Evolutionary conservation across 148 eudicot species (phyloP).

Genomic region (Chenopodium quinoa): DNA sequence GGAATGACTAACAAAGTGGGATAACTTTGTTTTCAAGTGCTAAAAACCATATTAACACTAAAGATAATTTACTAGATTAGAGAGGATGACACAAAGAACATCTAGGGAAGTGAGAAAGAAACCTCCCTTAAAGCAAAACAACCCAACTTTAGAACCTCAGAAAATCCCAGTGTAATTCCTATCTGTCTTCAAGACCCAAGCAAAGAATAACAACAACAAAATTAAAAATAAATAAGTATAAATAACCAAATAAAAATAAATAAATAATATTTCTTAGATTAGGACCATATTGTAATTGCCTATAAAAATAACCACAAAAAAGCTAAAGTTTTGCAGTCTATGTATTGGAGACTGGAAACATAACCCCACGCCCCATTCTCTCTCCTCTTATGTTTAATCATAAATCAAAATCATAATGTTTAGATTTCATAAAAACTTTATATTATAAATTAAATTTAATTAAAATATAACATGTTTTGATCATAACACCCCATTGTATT

Average conservation of each 20-base stretch:
- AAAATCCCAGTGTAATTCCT: constrained; percentile 41
- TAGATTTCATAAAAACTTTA: constrained; percentile 15
- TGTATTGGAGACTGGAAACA: constrained; percentile 91
- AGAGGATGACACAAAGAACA: constrained; percentile 62
- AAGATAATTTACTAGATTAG: constrained; percentile 7
- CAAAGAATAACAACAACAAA: constrained; percentile 42
- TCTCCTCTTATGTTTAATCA: constrained; percentile 15
- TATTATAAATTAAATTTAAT: constrained; percentile 20
- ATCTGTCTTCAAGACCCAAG: constrained; percentile 41
- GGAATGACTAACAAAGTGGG: constrained; percentile 30
- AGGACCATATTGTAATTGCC: constrained; percentile 34
- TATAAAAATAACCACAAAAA: constrained; percentile 39
- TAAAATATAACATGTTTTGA: constrained; percentile 39
- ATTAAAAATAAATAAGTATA: not conserved
- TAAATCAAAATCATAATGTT: not conserved
- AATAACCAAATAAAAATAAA: not conserved
- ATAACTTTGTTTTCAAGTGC: constrained; percentile 25
- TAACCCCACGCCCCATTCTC: constrained; percentile 39
- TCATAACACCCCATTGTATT: constrained; percentile 37
- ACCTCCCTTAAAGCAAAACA: constrained; percentile 46
- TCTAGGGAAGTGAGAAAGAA: constrained; percentile 83
- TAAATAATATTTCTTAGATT: not conserved
- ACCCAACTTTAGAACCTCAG: constrained; percentile 38
- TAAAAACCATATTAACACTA: not conserved
- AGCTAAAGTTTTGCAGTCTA: constrained; percentile 60